These are phyloP conservation scores for Pelagomonas calceolata DNA, from an alignment of 108 stramenopile genomes.

Conservation along the genomic window DNA sequence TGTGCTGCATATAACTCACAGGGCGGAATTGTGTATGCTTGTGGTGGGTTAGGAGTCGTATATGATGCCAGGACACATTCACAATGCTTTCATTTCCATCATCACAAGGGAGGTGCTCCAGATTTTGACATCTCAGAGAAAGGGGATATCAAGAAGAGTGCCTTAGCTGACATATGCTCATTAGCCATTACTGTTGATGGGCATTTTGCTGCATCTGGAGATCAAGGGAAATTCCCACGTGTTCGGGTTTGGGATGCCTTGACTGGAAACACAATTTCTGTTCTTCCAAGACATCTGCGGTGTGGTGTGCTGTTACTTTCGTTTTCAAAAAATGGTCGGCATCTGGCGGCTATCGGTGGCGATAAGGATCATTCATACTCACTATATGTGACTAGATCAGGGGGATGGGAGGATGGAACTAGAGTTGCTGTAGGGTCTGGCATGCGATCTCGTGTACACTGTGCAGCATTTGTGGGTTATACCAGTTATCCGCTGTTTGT, in stretches of 20 bases:
- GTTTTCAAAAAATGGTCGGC: constrained; percentile 2
- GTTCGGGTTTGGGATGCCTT: constrained; percentile 15
- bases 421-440: neutral
- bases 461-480: neutral
- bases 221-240: neutral
- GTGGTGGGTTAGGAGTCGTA: constrained; percentile 9
- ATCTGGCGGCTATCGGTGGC: neutral
- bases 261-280: constrained; percentile 1
- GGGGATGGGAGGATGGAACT: neutral
- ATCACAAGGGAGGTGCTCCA: neutral
- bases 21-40: constrained; percentile 10
- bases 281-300: neutral
- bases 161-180: constrained; percentile 1
- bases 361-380: constrained; percentile 2
- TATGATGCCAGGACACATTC: neutral
- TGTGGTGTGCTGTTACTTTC: neutral
- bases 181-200: constrained; percentile 3
- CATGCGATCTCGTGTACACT: neutral
- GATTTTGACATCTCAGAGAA: too few relatives aligned
- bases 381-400: neutral
- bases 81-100: constrained; percentile 7
- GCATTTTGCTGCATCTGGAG: constrained; percentile 9
- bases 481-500: neutral
- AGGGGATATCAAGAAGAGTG: too few relatives aligned
- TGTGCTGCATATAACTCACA: constrained; percentile 2